Evolutionary conservation across 768 basidiomycete genomes (phyloP).

Genomic region (Tulasnella sp.): DNA sequence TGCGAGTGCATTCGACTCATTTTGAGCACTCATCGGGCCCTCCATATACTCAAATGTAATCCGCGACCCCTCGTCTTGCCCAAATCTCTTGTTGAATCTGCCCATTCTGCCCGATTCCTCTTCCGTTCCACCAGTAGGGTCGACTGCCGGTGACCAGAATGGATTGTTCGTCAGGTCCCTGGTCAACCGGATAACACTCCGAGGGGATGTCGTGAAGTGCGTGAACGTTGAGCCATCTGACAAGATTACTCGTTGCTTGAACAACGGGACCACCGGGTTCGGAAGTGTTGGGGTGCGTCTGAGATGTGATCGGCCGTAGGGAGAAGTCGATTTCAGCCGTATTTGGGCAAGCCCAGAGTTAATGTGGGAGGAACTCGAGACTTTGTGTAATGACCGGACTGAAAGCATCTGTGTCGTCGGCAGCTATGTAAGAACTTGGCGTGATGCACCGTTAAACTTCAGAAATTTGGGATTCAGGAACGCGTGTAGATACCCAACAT

Average conservation of each 20-base stretch:
- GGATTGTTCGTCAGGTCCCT: constrained; percentile 85
- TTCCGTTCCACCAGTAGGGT: constrained; percentile 48
- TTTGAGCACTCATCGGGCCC: background rate
- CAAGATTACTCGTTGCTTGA: constrained; percentile 71
- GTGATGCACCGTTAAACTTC: too few relatives aligned
- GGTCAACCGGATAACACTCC: constrained; percentile 59
- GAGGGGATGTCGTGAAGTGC: constrained; percentile 82
- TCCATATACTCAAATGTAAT: constrained; percentile 26
- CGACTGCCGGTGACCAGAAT: constrained; percentile 55
- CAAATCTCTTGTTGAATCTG: constrained; percentile 66
- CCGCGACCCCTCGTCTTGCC: constrained; percentile 27
- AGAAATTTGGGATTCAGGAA: too few relatives aligned
- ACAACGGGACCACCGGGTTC: constrained; percentile 73
- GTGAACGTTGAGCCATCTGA: constrained; percentile 82
- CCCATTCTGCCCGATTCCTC: constrained; percentile 66
- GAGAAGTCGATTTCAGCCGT: constrained; percentile 33
- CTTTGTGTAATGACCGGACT: too few relatives aligned
- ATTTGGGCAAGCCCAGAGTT: too few relatives aligned
- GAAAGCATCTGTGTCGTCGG: too few relatives aligned
- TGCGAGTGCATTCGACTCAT: background rate
- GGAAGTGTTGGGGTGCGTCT: constrained; percentile 60
- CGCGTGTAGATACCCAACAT: too few relatives aligned
- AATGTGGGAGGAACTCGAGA: too few relatives aligned
- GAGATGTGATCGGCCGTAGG: constrained; percentile 76
- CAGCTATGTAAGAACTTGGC: too few relatives aligned